Evolutionary conservation across 768 basidiomycete species (phyloP), one percentile per base, ranked within the genome.

Genomic region (Hemileccinum rubropunctum): DNA sequence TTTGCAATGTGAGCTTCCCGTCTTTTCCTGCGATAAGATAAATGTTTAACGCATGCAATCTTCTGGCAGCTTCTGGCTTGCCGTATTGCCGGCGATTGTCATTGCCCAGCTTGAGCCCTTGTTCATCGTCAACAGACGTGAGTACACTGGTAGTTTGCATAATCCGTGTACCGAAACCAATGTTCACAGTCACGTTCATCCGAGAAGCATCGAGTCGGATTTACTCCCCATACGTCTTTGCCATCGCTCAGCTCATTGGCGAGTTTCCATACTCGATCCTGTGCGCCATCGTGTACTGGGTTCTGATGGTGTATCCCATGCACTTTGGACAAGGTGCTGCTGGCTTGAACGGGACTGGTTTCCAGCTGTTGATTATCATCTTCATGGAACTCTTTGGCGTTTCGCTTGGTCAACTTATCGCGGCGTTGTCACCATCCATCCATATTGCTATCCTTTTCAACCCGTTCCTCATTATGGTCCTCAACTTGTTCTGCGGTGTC

Each of bases 181-280:
- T n/a, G 13, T 48, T 28, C 10, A 30, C 37, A 74, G 73, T 65
- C 17, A 69, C 68, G 34, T 76, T 75, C 56, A 69, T 74, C 20
- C 59, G 66, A 53, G 91, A 93, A 70, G 77, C 88, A 0, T 88
- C 85, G 2, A 88, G 87, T 69, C 81, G 87, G 52, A 93, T 94
- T 61, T 94, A 94, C 68, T 88, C 85, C 0, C 84, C 89, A 0
- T 84, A 83, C 50, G 88, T 91, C 18, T 95, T 95, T 63, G 87
- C 91, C 27, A 77, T 90, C 30, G 82, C 84, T 3, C 92, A 94
- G 62, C 74, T 94, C 21, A 63, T 89, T 13, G 84, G 90, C 37
- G 91, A 95, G 67, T 77, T 88, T 48, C 92, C 91, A 0, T 88
- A 85, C 66, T 84, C 79, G 42, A 62, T 87, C 28, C 60, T 88